phyloP scores from a whole-genome alignment of 202 grass and related monocot genomes.

The Musa balbisiana region DNA sequence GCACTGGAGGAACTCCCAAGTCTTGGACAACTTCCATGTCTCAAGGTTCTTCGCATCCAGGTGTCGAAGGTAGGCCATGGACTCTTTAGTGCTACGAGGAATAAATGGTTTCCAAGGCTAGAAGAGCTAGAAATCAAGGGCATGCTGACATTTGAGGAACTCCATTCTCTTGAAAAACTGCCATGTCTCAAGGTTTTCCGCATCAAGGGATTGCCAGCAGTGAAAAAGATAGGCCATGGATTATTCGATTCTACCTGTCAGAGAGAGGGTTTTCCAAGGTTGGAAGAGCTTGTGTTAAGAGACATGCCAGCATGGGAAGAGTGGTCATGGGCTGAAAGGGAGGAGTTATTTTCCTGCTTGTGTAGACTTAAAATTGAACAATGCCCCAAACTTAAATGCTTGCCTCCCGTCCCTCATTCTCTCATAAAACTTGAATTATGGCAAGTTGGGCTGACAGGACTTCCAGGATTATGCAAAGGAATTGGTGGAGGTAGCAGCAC shows the following conservation, averaged over 20 bases:
- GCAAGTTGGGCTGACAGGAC: not conserved
- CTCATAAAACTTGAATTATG: not conserved
- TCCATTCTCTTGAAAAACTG: conserved; percentile 16
- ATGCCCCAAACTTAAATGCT: not conserved
- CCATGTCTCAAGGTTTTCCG: conserved; percentile 9
- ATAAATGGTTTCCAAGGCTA: not conserved
- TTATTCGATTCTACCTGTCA: not conserved
- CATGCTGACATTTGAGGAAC: not conserved
- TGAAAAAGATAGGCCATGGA: conserved; percentile 7
- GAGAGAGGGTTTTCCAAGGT: conserved; percentile 1
- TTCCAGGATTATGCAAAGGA: not conserved
- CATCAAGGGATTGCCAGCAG: not conserved
- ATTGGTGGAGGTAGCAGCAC: not conserved
- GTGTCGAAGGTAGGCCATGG: not conserved
- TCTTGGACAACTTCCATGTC: not conserved
- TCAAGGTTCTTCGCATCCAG: conserved; percentile 4
- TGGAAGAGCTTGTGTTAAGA: not conserved
- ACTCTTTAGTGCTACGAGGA: not conserved
- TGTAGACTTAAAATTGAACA: not conserved
- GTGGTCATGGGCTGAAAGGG: conserved; percentile 3
- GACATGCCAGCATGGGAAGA: conserved; percentile 6
- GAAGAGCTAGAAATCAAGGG: not conserved
- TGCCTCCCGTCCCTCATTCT: not conserved
- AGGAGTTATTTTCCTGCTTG: not conserved
- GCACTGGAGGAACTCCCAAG: not conserved